Conservation (phyloP, 371 early-diverging fungal genomes). For the Mucor lusitanicus region DNA sequence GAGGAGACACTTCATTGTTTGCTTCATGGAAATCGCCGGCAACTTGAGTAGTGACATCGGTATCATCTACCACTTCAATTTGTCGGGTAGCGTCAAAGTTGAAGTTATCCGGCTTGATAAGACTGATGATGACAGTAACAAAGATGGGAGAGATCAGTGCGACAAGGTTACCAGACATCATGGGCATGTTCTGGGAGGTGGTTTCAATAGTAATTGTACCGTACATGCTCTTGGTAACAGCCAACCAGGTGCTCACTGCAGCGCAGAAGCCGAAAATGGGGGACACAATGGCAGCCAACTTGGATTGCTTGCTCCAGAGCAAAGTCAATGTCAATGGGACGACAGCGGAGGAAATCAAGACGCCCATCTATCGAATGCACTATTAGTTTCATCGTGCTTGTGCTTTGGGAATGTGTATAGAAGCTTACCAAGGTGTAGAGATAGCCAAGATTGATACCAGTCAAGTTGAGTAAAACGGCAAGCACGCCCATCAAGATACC, state of each 20-base stretch:
- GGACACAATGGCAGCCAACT: constrained; percentile 53
- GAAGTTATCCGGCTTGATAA: constrained; percentile 62
- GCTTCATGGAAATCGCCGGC: constrained; percentile 23
- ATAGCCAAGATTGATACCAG: constrained; percentile 68
- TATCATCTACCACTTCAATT: constrained; percentile 50
- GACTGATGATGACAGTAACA: constrained; percentile 28
- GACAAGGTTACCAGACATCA: constrained; percentile 71
- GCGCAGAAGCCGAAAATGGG: constrained; percentile 54
- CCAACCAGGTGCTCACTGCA: constrained; percentile 66
- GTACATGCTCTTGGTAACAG: constrained; percentile 51
- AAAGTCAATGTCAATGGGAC: constrained; percentile 64
- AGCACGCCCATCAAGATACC: constrained; percentile 70
- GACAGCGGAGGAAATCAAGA: constrained; percentile 66
- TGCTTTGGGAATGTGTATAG: neutral
- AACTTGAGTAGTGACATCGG: constrained; percentile 19
- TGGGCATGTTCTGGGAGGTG: constrained; percentile 66
- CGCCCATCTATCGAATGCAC: constrained; percentile 55
- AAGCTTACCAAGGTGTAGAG: constrained; percentile 48
- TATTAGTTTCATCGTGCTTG: neutral
- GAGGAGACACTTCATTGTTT: constrained; percentile 1
- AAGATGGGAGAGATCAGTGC: constrained; percentile 37
- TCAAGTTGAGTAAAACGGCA: constrained; percentile 59
- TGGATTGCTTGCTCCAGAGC: constrained; percentile 66
- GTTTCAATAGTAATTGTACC: constrained; percentile 57
- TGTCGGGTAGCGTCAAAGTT: constrained; percentile 57